Evolutionary conservation across 345 rosid species (phyloP).

Genomic region (Lepidium africanum): DNA sequence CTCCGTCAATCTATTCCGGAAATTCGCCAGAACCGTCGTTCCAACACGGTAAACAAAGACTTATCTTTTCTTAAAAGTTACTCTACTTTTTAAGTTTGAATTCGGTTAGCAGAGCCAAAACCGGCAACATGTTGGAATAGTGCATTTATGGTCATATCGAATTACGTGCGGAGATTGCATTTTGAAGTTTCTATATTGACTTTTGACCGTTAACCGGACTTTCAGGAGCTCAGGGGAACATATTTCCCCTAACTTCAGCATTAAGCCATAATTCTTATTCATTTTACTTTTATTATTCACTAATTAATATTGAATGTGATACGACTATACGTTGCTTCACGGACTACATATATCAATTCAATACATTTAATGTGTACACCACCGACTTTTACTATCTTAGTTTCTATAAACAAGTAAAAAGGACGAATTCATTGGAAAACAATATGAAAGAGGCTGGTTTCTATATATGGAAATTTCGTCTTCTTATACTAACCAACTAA

Average conservation of each 20-base stretch:
- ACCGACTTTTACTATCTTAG: constrained; percentile 25
- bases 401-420: constrained; percentile 9
- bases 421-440: not conserved
- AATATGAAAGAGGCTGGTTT: not conserved
- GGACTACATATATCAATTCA: constrained; percentile 24
- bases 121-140: constrained; percentile 10
- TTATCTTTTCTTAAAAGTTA: no score
- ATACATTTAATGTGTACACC: constrained; percentile 14
- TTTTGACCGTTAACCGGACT: constrained; percentile 28
- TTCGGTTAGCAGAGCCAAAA: not conserved
- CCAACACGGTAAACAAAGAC: constrained; percentile 52
- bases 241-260: constrained; percentile 29
- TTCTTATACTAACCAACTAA: not conserved
- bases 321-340: constrained; percentile 16
- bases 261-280: not conserved
- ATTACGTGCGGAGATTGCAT: constrained; percentile 10
- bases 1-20: constrained; percentile 84
- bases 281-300: not conserved
- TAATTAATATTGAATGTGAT: constrained; percentile 14
- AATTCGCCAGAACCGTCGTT: constrained; percentile 64
- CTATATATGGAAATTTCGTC: constrained; percentile 18
- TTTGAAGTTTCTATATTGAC: constrained; percentile 21
- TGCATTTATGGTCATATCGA: constrained; percentile 15
- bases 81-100: no score
- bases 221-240: constrained; percentile 26